Evolutionary conservation across 768 basidiomycete species (phyloP).

Genomic region (Tulasnella sp.): DNA sequence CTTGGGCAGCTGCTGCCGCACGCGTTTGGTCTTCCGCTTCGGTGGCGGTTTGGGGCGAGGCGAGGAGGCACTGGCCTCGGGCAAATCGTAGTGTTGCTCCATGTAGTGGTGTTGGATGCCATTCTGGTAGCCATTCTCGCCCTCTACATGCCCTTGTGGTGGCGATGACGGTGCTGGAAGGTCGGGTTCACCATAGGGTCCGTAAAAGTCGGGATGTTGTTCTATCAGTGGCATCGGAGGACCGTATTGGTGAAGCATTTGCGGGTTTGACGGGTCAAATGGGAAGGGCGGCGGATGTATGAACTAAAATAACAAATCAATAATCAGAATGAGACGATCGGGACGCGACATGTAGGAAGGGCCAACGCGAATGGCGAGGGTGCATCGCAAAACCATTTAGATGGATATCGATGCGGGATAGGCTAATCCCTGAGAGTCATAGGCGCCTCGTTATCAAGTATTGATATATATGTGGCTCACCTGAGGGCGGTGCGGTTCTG

Average conservation of each 20-base stretch:
- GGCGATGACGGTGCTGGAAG: background rate
- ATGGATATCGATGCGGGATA: background rate
- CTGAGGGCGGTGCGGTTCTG: conserved; percentile 2
- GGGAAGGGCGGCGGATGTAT: background rate
- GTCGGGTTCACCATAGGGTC: background rate
- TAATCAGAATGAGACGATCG: background rate
- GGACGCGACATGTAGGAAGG: background rate
- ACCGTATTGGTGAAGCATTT: background rate
- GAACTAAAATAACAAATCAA: background rate
- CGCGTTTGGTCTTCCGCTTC: conserved; percentile 27
- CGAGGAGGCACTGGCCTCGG: background rate
- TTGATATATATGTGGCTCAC: background rate
- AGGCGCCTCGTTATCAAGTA: background rate
- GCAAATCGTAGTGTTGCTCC: background rate
- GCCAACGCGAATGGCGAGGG: background rate
- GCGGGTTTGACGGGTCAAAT: background rate
- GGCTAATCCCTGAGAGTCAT: no score
- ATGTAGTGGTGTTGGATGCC: background rate
- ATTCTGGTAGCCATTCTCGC: no score
- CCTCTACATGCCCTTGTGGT: background rate
- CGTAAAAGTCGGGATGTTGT: background rate
- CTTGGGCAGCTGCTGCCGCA: conserved; percentile 36
- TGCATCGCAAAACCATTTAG: no score
- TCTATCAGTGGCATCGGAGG: background rate
- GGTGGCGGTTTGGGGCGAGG: background rate